These are phyloP conservation scores for Actinidia polygama DNA, from an alignment of 179 eudicot species.

Conservation along the genomic window DNA sequence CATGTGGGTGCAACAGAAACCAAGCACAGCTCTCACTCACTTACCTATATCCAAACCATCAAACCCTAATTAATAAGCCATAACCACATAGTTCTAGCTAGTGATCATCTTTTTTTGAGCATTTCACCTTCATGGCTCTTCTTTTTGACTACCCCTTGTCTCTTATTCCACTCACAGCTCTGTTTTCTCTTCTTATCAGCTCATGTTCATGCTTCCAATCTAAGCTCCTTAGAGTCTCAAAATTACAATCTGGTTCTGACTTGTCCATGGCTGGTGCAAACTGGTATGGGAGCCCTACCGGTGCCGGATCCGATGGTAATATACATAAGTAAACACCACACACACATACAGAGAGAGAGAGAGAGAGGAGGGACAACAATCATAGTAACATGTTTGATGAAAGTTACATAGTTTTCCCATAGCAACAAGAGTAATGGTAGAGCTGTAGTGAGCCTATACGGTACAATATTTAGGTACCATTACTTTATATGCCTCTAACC, in stretches of 20 bases:
- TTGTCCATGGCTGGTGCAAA: constrained; percentile 68
- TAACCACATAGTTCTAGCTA: background rate
- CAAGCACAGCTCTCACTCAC: background rate
- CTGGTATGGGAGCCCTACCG: constrained; percentile 68
- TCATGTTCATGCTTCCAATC: constrained; percentile 40
- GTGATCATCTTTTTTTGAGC: too few species aligned
- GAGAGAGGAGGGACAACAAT: background rate
- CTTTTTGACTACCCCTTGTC: background rate
- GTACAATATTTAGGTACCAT: too few species aligned
- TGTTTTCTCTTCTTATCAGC: constrained; percentile 27
- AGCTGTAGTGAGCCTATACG: too few species aligned
- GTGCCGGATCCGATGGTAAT: constrained; percentile 66
- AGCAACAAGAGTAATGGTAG: too few species aligned
- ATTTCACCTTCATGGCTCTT: constrained; percentile 19
- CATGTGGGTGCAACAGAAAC: background rate
- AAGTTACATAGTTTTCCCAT: too few species aligned
- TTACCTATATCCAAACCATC: background rate
- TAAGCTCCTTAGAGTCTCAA: constrained; percentile 33
- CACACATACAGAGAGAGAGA: background rate
- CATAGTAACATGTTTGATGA: too few species aligned
- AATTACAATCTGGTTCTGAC: constrained; percentile 14
- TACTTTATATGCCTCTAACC: too few species aligned
- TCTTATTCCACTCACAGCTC: constrained; percentile 19
- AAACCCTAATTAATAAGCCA: background rate
- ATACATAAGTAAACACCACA: background rate